Evolutionary conservation across 2,329 filamentous ascomycete genomes (phyloP), one percentile per base, ranked within the genome.

Genomic region (Kalaharituber pfeilii): DNA sequence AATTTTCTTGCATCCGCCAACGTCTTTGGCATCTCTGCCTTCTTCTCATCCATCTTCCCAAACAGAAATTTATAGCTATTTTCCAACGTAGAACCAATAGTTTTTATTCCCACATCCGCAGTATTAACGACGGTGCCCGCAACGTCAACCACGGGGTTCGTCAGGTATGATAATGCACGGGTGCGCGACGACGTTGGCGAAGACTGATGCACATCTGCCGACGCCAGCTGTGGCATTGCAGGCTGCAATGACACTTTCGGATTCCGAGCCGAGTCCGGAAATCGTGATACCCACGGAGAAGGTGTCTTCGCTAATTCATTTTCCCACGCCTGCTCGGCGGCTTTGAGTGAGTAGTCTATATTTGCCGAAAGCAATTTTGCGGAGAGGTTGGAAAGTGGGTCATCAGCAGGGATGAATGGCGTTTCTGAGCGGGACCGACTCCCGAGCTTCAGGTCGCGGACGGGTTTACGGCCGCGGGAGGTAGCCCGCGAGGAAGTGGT

Each of bases 31-130:
- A 79, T 69, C 2, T 80, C 74, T 15, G 75, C 70, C 65, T 78
- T 70, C 62, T 80, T 74, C 66, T 94, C 87, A 11, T 61, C 60
- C 20, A 95, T 73, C 61, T 87, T 85, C 15, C 89, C 89, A 53
- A 98, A 79, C 24, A 98, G 72, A 66, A 96, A 94, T 57, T 87
- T 91, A 70, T 95, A 93, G 66, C 87, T 95, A 64, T 86, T 87
- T 56, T 89, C 88, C 3, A 96, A 72, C 49, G 86, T 93, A 64
- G 77, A 88, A 58, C 89, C 85, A 61, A 98, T 94, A 30, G 81
- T 93, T 65, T 95, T 94, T 59, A 96, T 74, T 1, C 88, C 78
- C 66, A 94, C 87, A 65, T 98, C 91, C 9, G 91, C 91, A 0
- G 86, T 88, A 62, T 77, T 87, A 56, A 94, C 62, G 15, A 62